Evolutionary conservation across 331 rosid species (phyloP), one percentile per base, ranked within the genome.

Genomic region (Arachis monticola): DNA sequence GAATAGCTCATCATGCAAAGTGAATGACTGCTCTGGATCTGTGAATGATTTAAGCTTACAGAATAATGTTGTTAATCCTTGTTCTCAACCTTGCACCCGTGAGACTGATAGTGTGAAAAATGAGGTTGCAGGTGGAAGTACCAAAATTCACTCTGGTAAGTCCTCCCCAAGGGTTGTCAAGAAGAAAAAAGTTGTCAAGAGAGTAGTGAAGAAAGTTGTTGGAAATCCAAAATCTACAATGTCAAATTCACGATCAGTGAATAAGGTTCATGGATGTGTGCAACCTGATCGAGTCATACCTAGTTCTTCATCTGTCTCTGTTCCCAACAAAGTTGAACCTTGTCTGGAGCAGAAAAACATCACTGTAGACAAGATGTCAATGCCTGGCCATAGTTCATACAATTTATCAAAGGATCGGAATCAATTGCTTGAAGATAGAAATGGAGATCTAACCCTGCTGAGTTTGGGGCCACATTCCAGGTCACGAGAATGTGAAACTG

Each of bases 141-240:
- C 76, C 42, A 51, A 40, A 32, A 74, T 27, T 76, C 44, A 70
- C 64, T 58, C 83, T 55, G 70, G 67, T 13, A 89, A 81, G 63
- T 60, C 68, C 51, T 8, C 86, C 53, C 10, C 80, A 7, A 88
- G 72, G 71, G 65, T 83, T 77, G 64, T 74, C 46, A 90, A 83
- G 90, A 95, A 87, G 96, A 90, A 84, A 76, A 92, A 79, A 75
- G 46, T 86, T 57, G 87, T 89, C 64, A 92, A 88, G 83, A 95
- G 80, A 83, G 62, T 80, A 73, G 92, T 85, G 80, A 92, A 87
- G 82, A 88, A 79, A 83, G 90, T 75, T 56, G 83, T 60, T 17
- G 60, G 10, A 42, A 88, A 84, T 30, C 78, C 83, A 64, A 83
- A 32, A 10, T 14, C 83, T 57, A 30, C 50, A 50, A 47, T 72